These are phyloP conservation scores for Biscogniauxia marginata DNA, from an alignment of 2,329 filamentous ascomycete species.

Conservation along the genomic window DNA sequence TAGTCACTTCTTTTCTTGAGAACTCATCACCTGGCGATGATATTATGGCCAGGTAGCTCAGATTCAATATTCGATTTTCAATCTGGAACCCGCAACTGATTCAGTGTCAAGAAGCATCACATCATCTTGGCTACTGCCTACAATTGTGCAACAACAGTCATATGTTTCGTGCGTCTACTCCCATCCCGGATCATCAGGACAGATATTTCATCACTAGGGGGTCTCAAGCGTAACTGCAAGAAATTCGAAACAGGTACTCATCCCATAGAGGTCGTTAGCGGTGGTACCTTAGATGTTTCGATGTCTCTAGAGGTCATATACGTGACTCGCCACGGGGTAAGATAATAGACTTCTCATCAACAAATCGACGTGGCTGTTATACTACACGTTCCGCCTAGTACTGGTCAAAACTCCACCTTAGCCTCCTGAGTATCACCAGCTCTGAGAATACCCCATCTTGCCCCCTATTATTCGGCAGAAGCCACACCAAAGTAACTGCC, in stretches of 20 bases:
- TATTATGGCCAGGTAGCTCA: too few relatives aligned
- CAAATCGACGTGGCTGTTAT: not conserved
- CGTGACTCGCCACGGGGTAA: conserved; percentile 71
- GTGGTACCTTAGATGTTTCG: not conserved
- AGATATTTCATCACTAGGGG: not conserved
- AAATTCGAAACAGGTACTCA: not conserved
- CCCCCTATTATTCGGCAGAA: not conserved
- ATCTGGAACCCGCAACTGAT: too few relatives aligned
- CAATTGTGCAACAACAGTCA: too few relatives aligned
- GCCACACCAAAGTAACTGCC: conserved; percentile 9
- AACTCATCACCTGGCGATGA: not conserved
- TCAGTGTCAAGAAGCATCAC: too few relatives aligned
- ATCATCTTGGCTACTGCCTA: too few relatives aligned
- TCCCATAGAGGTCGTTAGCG: too few relatives aligned
- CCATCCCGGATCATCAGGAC: not conserved
- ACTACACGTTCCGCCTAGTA: too few relatives aligned
- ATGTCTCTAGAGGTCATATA: conserved; percentile 74
- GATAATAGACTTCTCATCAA: conserved; percentile 27
- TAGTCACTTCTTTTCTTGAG: not conserved
- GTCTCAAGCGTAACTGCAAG: not conserved
- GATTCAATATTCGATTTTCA: too few relatives aligned
- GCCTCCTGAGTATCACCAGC: conserved; percentile 1
- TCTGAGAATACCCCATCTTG: conserved; percentile 8
- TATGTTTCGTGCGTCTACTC: too few relatives aligned
- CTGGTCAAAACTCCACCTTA: not conserved